Percentiles rank a stretch among this genome's conserved stretches.
Conservation (phyloP, 768 basidiomycete genomes). For the Clitopilus passeckerianus region DNA sequence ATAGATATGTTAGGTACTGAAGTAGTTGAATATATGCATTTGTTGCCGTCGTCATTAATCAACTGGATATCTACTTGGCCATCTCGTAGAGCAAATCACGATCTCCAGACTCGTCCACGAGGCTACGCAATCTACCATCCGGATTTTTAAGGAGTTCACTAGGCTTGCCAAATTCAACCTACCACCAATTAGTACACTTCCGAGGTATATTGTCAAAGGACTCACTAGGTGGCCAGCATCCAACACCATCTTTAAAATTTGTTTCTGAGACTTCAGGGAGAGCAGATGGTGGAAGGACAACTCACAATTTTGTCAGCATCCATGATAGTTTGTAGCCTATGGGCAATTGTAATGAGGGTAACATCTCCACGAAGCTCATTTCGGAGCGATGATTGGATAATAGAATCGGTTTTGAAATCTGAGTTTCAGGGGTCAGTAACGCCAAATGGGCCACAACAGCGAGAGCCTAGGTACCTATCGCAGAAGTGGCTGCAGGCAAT, state of each 20-base stretch:
- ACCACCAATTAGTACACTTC: neutral
- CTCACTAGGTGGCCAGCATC: constrained; percentile 49
- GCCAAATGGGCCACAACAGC: neutral
- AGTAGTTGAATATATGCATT: constrained; percentile 4
- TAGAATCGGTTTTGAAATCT: constrained; percentile 61
- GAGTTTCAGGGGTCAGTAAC: neutral
- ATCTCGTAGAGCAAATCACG: constrained; percentile 42
- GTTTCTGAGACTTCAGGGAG: too few relatives aligned
- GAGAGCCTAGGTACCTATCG: constrained; percentile 31
- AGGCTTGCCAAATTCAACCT: constrained; percentile 54
- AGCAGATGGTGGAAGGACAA: constrained; percentile 1
- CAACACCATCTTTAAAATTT: constrained; percentile 38
- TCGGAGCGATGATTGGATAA: constrained; percentile 68
- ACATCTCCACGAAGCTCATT: constrained; percentile 56
- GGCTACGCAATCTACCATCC: constrained; percentile 41
- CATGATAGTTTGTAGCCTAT: constrained; percentile 65
- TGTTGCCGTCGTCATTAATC: constrained; percentile 2
- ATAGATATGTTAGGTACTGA: constrained; percentile 1
- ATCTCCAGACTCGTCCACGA: constrained; percentile 59
- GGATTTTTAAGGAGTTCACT: constrained; percentile 45
- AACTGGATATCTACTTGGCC: constrained; percentile 19
- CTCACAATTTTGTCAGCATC: constrained; percentile 55
- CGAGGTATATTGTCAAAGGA: neutral
- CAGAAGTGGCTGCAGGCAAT: constrained; percentile 35
- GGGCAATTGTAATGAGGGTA: constrained; percentile 65